Evolutionary conservation across 2,329 filamentous ascomycete genomes (phyloP), one percentile per base, ranked within the genome.

Genomic region (Pyrenochaeta sp.): DNA sequence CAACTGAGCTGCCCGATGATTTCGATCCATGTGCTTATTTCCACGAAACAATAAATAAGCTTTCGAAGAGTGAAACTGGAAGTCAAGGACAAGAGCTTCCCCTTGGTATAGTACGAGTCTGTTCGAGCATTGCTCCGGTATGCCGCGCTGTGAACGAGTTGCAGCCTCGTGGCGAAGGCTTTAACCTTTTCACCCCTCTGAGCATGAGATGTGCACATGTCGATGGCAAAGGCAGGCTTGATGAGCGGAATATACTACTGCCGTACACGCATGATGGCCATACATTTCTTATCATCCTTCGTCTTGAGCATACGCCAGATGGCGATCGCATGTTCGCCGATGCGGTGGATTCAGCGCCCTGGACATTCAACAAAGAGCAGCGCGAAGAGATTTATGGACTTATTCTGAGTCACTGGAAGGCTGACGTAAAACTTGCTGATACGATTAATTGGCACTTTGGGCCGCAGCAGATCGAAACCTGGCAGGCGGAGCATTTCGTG

Each of bases 21-120:
- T 57, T 56, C 24, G 32, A 61, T 36, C 45, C 45, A 6, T 61
- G 61, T 24, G 24, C 44, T 12, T 56, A 64, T 50, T 50, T 61
- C 30, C 36, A n/a, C 2, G 40, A 25, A n/a, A 47, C 30, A 5
- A 32, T 32, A 5, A 10, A 5, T 10, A 2, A 32, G 30, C 19
- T 32, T 32, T 54, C 13, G 37, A 50, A 36, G 15, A 15, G 13
- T 32, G 27, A 22, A 15, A 6, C 30, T 32, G 30, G 30, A 10
- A 10, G 10, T 32, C 30, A 32, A 2, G 30, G 30, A 32, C 30
- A 32, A 32, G 6, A 32, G 30, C 30, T 32, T 32, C 5, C 6
- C 5, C 30, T 32, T 10, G 30, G 10, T 10, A 5, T 6, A 10
- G 10, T 10, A 5, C 30, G 2, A 32, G 30, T 32, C 30, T 32